Base-by-base conservation (phyloP, 2,329 filamentous ascomycete species). In the Phialophora macrospora region DNA sequence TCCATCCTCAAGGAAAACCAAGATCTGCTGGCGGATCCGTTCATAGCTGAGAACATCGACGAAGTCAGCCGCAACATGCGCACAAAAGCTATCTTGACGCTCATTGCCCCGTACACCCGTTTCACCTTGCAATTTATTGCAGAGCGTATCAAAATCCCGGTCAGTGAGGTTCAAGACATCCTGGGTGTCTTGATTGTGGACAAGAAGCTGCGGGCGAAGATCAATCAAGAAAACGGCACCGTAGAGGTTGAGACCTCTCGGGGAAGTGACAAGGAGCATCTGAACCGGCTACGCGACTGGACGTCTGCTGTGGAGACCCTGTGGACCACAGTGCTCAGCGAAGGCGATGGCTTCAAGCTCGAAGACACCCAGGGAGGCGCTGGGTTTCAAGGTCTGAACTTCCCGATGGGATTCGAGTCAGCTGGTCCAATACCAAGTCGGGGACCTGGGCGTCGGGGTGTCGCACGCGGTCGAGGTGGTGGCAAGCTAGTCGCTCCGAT, bases 31-130 rank as follows among this genome's bases (percentile, higher is more conserved):
- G 88, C 90, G 12, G 95, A 99, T 77, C 89, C 91, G 0, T 99
- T 98, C 80, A 99, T 99, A 73, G 94, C 94, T 30, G 95, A 98
- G 80, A 98, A 99, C 76, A 99, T 99, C 72, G 95, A 98, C 78
- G 95, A 99, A 80, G 94, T 99, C 64, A 99, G 94, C 60, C 91
- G 95, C 51, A 97, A 95, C 78, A 97, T 99, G 90, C 91, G 95
- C 62, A 98, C 93, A 71, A 97, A 97, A 83, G 94, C 93, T 1
- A 88, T 98, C 9, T 81, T 97, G 69, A 97, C 95, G 80, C 84
- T 98, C 26, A 95, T 98, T 69, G 93, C 93, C 4, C 95, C 95
- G 0, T 99, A 98, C 81, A 96, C 92, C 5, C 88, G 93, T 59
- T 97, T 98, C 86, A 92, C 90, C 69, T 82, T 98, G 26, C 83